phyloP scores from a whole-genome alignment of 1,284 basidiomycete species.

The Ganoderma resinaceum region DNA sequence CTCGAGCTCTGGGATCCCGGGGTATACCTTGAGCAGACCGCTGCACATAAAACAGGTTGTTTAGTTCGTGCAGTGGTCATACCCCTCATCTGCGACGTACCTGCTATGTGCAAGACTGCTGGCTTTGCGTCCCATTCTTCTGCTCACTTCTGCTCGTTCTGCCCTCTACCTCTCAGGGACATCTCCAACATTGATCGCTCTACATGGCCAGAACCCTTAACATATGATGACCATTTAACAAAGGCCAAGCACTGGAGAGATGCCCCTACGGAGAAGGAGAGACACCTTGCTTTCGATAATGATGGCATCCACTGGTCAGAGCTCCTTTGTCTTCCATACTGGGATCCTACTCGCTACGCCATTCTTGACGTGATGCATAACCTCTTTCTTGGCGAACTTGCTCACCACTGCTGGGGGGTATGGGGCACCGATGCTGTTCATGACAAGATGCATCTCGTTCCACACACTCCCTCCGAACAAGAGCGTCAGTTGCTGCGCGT shows the following conservation, averaged over 20 bases:
- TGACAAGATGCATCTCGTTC: neutral
- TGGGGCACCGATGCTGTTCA: neutral
- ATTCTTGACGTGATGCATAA: slow-evolving; percentile 14
- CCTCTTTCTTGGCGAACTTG: slow-evolving; percentile 13
- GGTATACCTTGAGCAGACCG: slow-evolving; percentile 8
- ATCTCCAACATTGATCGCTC: slow-evolving; percentile 12
- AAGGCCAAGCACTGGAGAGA: slow-evolving; percentile 39
- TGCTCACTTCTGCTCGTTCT: slow-evolving; percentile 28
- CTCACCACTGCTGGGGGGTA: slow-evolving; percentile 12
- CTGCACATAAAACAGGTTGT: neutral
- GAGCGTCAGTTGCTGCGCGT: neutral
- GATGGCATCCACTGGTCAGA: slow-evolving; percentile 45
- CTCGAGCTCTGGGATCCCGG: slow-evolving; percentile 27
- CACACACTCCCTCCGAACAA: neutral
- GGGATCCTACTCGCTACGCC: slow-evolving; percentile 41
- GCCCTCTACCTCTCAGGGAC: slow-evolving; percentile 12
- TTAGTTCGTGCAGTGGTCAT: slow-evolving; percentile 18
- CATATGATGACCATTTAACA: slow-evolving; percentile 9
- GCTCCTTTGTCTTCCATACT: slow-evolving; percentile 45
- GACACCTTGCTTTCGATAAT: slow-evolving; percentile 33
- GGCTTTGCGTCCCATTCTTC: slow-evolving; percentile 18
- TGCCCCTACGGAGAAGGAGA: slow-evolving; percentile 29
- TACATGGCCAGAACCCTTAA: slow-evolving; percentile 8
- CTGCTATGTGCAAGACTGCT: slow-evolving; percentile 20
- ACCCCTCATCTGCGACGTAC: slow-evolving; percentile 17